Conservation (phyloP, 176 grass and related monocot species). For the Alloteropsis semialata region DNA sequence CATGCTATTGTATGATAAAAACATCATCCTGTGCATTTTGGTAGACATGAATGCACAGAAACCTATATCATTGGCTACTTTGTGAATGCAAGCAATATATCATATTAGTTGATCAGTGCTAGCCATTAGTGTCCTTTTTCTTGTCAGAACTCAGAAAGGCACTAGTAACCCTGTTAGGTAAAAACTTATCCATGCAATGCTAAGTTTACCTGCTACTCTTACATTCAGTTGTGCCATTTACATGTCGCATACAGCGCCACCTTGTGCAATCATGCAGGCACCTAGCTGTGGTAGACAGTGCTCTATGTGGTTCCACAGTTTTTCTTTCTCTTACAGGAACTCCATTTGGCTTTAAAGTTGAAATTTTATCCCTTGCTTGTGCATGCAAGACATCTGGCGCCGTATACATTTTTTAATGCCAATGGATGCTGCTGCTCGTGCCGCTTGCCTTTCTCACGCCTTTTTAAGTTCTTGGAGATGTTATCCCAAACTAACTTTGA, state of each 20-base stretch:
- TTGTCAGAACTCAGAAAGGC: too few species aligned
- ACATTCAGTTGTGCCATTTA: not conserved
- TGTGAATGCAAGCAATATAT: not conserved
- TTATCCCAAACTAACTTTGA: too few species aligned
- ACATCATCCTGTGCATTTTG: not conserved
- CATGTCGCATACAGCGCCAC: not conserved
- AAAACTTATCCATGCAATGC: not conserved
- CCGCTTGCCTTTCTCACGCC: not conserved
- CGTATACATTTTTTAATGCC: constrained; percentile 3
- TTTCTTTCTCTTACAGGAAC: not conserved
- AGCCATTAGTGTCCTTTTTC: not conserved
- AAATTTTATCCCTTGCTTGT: not conserved
- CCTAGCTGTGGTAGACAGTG: too few species aligned
- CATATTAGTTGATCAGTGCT: too few species aligned
- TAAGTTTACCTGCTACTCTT: not conserved
- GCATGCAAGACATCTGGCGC: not conserved
- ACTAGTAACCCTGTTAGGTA: not conserved
- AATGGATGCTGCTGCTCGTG: not conserved
- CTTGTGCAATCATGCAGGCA: not conserved
- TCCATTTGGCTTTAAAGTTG: not conserved
- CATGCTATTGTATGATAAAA: not conserved
- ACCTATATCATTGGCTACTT: not conserved
- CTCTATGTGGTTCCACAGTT: not conserved
- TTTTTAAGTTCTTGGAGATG: too few species aligned
- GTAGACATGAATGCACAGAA: not conserved